Conservation (phyloP, 2,329 filamentous ascomycete species). For the Fusarium sp. region DNA sequence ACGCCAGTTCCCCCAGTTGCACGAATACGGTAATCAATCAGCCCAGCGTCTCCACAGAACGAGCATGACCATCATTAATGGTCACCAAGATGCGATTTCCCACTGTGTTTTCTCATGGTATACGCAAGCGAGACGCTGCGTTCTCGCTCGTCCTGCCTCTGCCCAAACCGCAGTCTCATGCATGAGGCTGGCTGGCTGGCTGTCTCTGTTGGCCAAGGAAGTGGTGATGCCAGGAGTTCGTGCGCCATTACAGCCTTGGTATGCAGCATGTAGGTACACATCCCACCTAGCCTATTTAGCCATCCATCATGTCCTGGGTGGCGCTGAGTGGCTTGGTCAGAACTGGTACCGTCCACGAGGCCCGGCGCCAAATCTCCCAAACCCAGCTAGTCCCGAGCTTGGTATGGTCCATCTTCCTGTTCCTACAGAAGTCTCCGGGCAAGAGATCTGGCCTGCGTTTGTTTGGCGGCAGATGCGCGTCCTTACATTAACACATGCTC, state of each 20-base stretch:
- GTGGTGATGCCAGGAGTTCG: slow-evolving; percentile 26
- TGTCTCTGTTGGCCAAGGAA: slow-evolving; percentile 9
- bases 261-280: slow-evolving; percentile 38
- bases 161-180: slow-evolving; percentile 1
- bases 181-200: slow-evolving; percentile 21
- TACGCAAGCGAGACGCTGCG: slow-evolving; percentile 13
- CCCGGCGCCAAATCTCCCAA: slow-evolving; percentile 36
- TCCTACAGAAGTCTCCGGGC: slow-evolving; percentile 34
- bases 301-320: slow-evolving; percentile 18
- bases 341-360: slow-evolving; percentile 38
- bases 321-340: slow-evolving; percentile 40
- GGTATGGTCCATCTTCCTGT: slow-evolving; percentile 32
- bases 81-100: slow-evolving; percentile 19
- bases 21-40: slow-evolving; percentile 7
- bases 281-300: slow-evolving; percentile 24
- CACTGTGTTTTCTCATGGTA: background rate
- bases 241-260: slow-evolving; percentile 27
- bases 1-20: slow-evolving; percentile 18
- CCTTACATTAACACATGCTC: slow-evolving; percentile 30
- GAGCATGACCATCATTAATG: slow-evolving; percentile 31
- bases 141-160: slow-evolving; percentile 17
- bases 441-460: slow-evolving; percentile 34
- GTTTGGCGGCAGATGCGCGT: slow-evolving; percentile 43
- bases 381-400: slow-evolving; percentile 31
- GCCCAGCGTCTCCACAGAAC: background rate